Conservation (phyloP, 768 basidiomycete species). For the Auricularia heimuer region DNA sequence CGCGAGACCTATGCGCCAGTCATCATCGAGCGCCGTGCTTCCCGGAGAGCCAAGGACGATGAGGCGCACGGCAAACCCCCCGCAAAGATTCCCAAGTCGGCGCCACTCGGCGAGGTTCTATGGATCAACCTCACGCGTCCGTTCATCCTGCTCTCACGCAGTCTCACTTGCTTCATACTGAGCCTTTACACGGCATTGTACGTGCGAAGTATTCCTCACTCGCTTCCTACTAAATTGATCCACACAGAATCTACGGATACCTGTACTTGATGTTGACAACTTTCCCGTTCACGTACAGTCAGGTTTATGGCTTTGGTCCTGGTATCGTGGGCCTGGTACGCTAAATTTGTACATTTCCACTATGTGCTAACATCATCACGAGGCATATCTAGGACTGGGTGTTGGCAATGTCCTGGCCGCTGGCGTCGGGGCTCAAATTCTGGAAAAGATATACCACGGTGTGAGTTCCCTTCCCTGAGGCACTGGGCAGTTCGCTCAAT, state of each 20-base stretch:
- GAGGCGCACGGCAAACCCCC: constrained; percentile 16
- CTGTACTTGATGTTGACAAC: constrained; percentile 64
- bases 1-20: constrained; percentile 70
- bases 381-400: constrained; percentile 31
- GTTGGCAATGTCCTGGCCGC: constrained; percentile 26
- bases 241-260: neutral
- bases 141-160: constrained; percentile 39
- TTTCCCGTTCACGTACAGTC: constrained; percentile 39
- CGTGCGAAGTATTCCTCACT: too few species aligned
- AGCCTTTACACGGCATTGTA: neutral
- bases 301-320: constrained; percentile 31
- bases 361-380: neutral
- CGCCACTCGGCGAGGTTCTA: constrained; percentile 27
- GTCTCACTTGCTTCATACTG: neutral
- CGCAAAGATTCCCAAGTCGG: constrained; percentile 13
- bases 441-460: constrained; percentile 13
- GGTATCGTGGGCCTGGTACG: constrained; percentile 44
- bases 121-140: constrained; percentile 56
- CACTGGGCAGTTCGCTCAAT: neutral
- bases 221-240: too few species aligned
- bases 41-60: constrained; percentile 9
- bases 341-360: constrained; percentile 34
- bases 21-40: constrained; percentile 40
- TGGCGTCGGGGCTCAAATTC: constrained; percentile 20
- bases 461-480: neutral